Conservation (phyloP, 225 moss, liverwort and hornwort species). For the Straminergon stramineum region DNA sequence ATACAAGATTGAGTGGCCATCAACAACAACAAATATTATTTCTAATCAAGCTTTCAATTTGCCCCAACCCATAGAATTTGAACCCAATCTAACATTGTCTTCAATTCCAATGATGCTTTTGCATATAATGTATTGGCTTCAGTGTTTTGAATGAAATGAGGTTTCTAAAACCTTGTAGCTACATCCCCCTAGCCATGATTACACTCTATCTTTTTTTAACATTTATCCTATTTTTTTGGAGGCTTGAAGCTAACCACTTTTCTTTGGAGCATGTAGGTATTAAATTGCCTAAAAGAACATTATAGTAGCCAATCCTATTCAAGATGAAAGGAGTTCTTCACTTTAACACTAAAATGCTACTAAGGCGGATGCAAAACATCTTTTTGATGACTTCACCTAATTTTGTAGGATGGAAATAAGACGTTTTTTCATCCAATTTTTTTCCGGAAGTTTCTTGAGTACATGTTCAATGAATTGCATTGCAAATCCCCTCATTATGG, state of each 20-base stretch:
- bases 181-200: neutral
- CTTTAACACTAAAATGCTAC: neutral
- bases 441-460: neutral
- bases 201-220: fast-evolving
- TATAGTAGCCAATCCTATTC: neutral
- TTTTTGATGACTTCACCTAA: neutral
- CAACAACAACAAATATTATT: neutral
- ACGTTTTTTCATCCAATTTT: neutral
- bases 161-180: neutral
- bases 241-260: neutral
- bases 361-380: fast-evolving
- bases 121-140: fast-evolving
- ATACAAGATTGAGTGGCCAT: fast-evolving
- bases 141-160: neutral
- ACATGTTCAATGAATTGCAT: neutral
- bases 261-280: neutral
- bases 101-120: fast-evolving
- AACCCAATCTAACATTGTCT: fast-evolving
- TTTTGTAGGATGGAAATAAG: neutral
- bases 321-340: neutral
- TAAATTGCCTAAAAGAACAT: too few relatives aligned
- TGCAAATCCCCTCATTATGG: neutral
- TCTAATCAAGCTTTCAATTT: fast-evolving
- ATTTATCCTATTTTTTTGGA: neutral
- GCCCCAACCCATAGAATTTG: neutral